Percentiles rank a stretch among this genome's conserved stretches.
These are phyloP conservation scores for Trichoderma lentiforme DNA, from an alignment of 2,329 filamentous ascomycete species.

Conservation along the genomic window DNA sequence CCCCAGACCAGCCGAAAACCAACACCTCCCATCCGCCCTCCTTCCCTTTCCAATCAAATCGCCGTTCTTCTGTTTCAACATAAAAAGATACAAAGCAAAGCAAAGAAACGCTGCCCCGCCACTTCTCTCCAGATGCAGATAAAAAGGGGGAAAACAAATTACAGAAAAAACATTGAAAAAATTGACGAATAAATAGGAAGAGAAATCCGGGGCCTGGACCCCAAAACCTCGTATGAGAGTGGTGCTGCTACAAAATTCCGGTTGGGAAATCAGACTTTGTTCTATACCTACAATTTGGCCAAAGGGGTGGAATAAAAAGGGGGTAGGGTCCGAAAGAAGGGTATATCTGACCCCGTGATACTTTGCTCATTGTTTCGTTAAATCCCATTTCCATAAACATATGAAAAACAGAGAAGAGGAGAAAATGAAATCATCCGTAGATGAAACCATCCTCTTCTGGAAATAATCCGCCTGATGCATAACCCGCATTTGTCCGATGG, in stretches of 20 bases:
- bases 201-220: background rate
- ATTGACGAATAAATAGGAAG: background rate
- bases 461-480: background rate
- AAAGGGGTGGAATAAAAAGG: background rate
- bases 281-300: conserved; percentile 3
- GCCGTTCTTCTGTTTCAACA: background rate
- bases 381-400: conserved; percentile 1
- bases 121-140: conserved; percentile 2
- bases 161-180: background rate
- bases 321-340: background rate
- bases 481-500: background rate
- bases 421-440: background rate
- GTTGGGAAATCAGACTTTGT: background rate
- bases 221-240: background rate
- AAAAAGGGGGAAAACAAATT: background rate
- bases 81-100: background rate
- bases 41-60: background rate
- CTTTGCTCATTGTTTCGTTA: conserved; percentile 6
- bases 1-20: background rate
- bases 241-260: conserved; percentile 2
- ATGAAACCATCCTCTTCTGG: background rate
- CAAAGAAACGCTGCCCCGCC: background rate
- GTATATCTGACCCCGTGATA: conserved; percentile 7
- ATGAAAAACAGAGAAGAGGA: background rate
- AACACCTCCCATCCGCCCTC: background rate